A percentile compares a stretch with the other conserved stretches of the same genome.
Evolutionary conservation across 1,284 basidiomycete species (phyloP).

Genomic region (Peniophora sp.): DNA sequence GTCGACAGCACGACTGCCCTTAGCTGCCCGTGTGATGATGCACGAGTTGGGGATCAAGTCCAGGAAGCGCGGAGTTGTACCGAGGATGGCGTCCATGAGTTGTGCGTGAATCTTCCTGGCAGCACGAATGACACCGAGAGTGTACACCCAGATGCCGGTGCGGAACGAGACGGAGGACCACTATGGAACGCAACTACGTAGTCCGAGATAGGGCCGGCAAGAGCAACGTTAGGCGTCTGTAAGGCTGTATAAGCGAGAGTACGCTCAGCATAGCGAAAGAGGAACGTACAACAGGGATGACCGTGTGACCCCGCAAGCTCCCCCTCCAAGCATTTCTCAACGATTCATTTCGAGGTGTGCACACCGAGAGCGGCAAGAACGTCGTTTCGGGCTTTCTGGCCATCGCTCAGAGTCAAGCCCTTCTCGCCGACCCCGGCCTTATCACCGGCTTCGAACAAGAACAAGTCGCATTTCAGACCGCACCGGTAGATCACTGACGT

Average conservation of each 20-base stretch:
- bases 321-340: constrained; percentile 69
- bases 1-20: constrained; percentile 42
- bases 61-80: constrained; percentile 49
- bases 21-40: constrained; percentile 50
- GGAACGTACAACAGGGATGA: constrained; percentile 59
- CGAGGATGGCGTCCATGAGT: constrained; percentile 48
- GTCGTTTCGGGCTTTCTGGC: constrained; percentile 72
- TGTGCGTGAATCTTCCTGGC: constrained; percentile 47
- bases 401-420: constrained; percentile 56
- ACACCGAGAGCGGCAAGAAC: constrained; percentile 53
- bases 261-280: constrained; percentile 22
- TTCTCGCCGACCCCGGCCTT: constrained; percentile 65
- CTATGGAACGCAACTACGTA: constrained; percentile 54
- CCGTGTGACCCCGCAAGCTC: constrained; percentile 64
- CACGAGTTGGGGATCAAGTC: constrained; percentile 53
- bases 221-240: constrained; percentile 58
- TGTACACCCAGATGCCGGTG: constrained; percentile 34
- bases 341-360: constrained; percentile 69
- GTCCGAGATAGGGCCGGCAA: constrained; percentile 52
- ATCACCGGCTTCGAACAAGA: constrained; percentile 66
- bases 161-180: constrained; percentile 40
- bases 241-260: constrained; percentile 20
- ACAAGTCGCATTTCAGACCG: constrained; percentile 53
- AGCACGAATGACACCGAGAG: constrained; percentile 38
- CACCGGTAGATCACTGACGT: constrained; percentile 53